Evolutionary conservation across 2,329 filamentous ascomycete species (phyloP).

Genomic region (Aaosphaeria arxii): DNA sequence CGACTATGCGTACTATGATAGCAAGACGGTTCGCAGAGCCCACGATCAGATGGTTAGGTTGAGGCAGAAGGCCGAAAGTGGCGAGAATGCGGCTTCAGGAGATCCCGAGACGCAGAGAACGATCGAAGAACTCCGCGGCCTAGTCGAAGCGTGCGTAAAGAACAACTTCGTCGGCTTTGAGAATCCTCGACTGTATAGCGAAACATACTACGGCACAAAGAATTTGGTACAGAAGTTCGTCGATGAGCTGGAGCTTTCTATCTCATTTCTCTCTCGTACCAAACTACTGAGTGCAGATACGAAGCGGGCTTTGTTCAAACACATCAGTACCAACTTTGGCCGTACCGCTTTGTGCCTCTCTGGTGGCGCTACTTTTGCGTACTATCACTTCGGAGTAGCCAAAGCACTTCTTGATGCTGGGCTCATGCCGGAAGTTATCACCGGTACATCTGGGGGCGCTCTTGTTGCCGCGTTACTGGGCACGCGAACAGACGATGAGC

Average conservation of each 20-base stretch:
- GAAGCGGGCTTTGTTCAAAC: conserved; percentile 81
- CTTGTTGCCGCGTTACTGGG: conserved; percentile 83
- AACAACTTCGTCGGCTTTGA: conserved; percentile 97
- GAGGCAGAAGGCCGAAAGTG: conserved; percentile 53
- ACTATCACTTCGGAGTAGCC: conserved; percentile 93
- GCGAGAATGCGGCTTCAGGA: conserved; percentile 46
- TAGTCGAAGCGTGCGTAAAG: conserved; percentile 91
- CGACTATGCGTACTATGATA: conserved; percentile 79
- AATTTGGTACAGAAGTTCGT: conserved; percentile 85
- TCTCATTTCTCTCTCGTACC: conserved; percentile 68
- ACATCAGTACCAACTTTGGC: conserved; percentile 85
- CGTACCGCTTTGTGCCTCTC: conserved; percentile 90
- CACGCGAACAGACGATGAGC: conserved; percentile 86
- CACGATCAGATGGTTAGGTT: conserved; percentile 70
- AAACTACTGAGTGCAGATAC: conserved; percentile 66
- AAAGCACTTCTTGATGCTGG: conserved; percentile 85
- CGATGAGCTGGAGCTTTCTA: conserved; percentile 71
- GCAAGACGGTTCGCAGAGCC: conserved; percentile 74
- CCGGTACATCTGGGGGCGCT: conserved; percentile 91
- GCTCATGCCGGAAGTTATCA: conserved; percentile 88
- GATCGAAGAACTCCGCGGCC: conserved; percentile 70
- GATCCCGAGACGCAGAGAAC: conserved; percentile 44
- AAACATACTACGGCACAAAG: conserved; percentile 98
- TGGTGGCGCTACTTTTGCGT: conserved; percentile 90
- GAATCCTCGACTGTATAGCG: conserved; percentile 90